Evolutionary conservation across 2,329 filamentous ascomycete species (phyloP).

Genomic region (Emericellopsis atlantica): DNA sequence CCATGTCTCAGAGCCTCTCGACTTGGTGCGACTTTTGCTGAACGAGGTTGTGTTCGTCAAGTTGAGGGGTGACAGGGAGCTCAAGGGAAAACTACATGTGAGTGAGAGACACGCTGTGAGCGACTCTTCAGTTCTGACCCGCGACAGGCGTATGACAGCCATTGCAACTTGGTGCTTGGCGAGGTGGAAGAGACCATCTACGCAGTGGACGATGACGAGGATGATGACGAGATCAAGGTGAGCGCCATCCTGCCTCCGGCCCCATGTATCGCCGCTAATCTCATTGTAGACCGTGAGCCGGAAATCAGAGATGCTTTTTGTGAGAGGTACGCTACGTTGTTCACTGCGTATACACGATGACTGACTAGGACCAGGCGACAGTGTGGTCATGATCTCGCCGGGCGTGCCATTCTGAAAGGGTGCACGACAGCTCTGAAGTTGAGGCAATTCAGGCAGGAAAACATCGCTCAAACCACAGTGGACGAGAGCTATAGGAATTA

Average conservation of each 20-base stretch:
- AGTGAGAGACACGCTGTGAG: conserved; percentile 16
- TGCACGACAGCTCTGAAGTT: neutral
- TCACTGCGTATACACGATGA: neutral
- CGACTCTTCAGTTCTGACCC: neutral
- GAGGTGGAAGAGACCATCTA: conserved; percentile 98
- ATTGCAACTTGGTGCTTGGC: conserved; percentile 92
- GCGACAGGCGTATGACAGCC: conserved; percentile 84
- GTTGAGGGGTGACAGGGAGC: conserved; percentile 85
- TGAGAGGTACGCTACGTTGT: conserved; percentile 56
- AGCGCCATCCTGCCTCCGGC: neutral
- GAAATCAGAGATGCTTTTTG: conserved; percentile 97
- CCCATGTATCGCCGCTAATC: neutral
- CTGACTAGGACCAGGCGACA: conserved; percentile 40
- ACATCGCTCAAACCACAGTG: no score
- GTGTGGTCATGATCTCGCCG: conserved; percentile 60
- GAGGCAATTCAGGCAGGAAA: no score
- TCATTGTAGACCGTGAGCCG: conserved; percentile 70
- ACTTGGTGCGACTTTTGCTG: conserved; percentile 85
- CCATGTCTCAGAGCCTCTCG: conserved; percentile 80
- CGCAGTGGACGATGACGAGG: conserved; percentile 82
- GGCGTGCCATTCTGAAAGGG: conserved; percentile 29
- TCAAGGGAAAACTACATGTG: conserved; percentile 92
- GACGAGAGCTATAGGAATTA: no score
- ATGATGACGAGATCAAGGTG: conserved; percentile 67
- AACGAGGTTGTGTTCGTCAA: conserved; percentile 98